Percentiles rank a stretch among this genome's conserved stretches.
Conservation (phyloP, 202 grass and related monocot genomes). For the Eragrostis tef region DNA sequence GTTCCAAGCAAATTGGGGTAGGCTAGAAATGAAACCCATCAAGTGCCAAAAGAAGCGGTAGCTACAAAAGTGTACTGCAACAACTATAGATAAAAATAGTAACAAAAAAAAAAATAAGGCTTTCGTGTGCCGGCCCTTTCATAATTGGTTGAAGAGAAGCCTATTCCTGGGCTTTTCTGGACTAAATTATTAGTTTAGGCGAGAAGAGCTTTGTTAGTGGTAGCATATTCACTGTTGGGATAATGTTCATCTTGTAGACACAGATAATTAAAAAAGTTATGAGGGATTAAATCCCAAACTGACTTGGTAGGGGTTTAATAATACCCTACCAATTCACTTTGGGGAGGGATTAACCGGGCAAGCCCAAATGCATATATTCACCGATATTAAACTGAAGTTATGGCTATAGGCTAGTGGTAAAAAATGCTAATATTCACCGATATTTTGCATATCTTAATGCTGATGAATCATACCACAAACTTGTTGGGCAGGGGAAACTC, state of each 20-base stretch:
- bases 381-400: neutral
- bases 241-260: no score
- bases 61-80: neutral
- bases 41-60: no score
- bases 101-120: no score
- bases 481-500: constrained; percentile 82
- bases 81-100: neutral
- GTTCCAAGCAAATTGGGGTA: neutral
- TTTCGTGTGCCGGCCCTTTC: neutral
- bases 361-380: neutral
- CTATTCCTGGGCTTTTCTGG: neutral
- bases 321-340: no score
- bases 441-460: neutral
- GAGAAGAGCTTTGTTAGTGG: constrained; percentile 5
- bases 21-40: neutral
- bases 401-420: neutral
- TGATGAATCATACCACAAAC: neutral
- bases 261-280: no score
- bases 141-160: neutral
- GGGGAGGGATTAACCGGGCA: no score
- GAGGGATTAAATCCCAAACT: no score
- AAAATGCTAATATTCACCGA: neutral
- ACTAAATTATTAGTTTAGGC: neutral
- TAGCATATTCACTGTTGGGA: no score
- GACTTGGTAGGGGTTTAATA: no score